Evolutionary conservation across 805 yeast genomes (phyloP).

Genomic region (Spathaspora hagerdaliae): DNA sequence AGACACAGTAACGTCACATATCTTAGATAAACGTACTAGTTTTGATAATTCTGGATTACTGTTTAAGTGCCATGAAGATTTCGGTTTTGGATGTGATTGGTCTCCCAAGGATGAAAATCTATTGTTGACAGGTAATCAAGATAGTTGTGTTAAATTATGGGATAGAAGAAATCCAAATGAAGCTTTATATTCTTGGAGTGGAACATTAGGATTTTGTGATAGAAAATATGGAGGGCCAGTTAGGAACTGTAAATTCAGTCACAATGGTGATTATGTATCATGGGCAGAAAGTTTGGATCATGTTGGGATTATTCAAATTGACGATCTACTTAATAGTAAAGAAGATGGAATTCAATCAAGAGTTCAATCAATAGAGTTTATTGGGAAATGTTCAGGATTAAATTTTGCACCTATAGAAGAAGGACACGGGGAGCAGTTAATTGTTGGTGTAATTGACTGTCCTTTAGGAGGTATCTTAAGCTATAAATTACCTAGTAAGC

Average conservation of each 20-base stretch:
- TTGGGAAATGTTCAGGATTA: slow-evolving; percentile 59
- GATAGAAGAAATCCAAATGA: slow-evolving; percentile 39
- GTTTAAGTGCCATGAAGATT: slow-evolving; percentile 48
- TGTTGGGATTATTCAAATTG: slow-evolving; percentile 45
- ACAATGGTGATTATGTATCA: slow-evolving; percentile 40
- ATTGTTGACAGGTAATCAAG: slow-evolving; percentile 58
- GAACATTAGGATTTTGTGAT: slow-evolving; percentile 23
- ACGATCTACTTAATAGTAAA: slow-evolving; percentile 17
- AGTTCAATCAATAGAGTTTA: slow-evolving; percentile 48
- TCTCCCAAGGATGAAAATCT: slow-evolving; percentile 34
- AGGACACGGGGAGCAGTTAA: slow-evolving; percentile 44
- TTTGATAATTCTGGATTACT: not conserved
- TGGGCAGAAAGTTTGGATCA: slow-evolving; percentile 62
- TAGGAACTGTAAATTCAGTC: slow-evolving; percentile 49
- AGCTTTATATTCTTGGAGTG: slow-evolving; percentile 30
- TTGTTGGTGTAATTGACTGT: slow-evolving; percentile 53
- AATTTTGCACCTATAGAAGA: slow-evolving; percentile 41
- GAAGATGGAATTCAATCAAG: slow-evolving; percentile 8
- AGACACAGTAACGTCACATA: slow-evolving; percentile 39
- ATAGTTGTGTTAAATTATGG: slow-evolving; percentile 51
- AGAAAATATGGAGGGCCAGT: slow-evolving; percentile 43
- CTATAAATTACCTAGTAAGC: slow-evolving; percentile 35
- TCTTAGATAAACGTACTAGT: slow-evolving; percentile 40
- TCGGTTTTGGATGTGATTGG: slow-evolving; percentile 62
- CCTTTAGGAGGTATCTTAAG: slow-evolving; percentile 56